Conservation (phyloP, 495 filamentous ascomycete genomes). For the Hypoxylon fuscum region DNA sequence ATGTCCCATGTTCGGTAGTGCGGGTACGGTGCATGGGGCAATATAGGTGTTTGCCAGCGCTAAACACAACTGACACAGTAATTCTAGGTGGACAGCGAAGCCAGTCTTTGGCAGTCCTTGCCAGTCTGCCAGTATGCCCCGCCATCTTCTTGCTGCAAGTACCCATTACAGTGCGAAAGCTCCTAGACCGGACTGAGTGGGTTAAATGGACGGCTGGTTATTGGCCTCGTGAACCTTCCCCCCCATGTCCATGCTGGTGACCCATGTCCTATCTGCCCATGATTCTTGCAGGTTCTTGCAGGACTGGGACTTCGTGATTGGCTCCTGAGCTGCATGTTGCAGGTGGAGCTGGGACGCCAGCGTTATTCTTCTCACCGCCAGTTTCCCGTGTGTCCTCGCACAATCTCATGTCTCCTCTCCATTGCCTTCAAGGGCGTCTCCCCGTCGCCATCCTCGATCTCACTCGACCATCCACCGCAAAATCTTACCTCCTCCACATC, state of each 20-base stretch:
- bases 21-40: not conserved
- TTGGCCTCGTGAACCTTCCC: slow-evolving; percentile 41
- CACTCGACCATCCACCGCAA: slow-evolving; percentile 47
- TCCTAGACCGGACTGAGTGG: not conserved
- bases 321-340: slow-evolving; percentile 42
- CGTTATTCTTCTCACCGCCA: slow-evolving; percentile 49
- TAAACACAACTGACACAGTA: not conserved
- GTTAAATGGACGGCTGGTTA: slow-evolving; percentile 33
- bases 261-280: slow-evolving; percentile 39
- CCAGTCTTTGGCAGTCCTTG: not conserved
- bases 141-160: slow-evolving; percentile 15
- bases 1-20: too few relatives aligned
- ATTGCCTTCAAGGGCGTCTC: slow-evolving; percentile 45
- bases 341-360: slow-evolving; percentile 49
- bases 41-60: not conserved
- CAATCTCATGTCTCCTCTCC: slow-evolving; percentile 43
- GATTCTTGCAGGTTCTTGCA: slow-evolving; percentile 32
- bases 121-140: not conserved
- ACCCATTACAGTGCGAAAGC: slow-evolving; percentile 33
- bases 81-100: too few relatives aligned
- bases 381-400: slow-evolving; percentile 48
- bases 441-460: slow-evolving; percentile 48
- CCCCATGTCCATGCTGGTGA: not conserved
- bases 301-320: slow-evolving; percentile 40
- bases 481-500: slow-evolving; percentile 50